Evolutionary conservation across 1,284 basidiomycete species (phyloP), one percentile per base, ranked within the genome.

Genomic region (Naganishia sp.): DNA sequence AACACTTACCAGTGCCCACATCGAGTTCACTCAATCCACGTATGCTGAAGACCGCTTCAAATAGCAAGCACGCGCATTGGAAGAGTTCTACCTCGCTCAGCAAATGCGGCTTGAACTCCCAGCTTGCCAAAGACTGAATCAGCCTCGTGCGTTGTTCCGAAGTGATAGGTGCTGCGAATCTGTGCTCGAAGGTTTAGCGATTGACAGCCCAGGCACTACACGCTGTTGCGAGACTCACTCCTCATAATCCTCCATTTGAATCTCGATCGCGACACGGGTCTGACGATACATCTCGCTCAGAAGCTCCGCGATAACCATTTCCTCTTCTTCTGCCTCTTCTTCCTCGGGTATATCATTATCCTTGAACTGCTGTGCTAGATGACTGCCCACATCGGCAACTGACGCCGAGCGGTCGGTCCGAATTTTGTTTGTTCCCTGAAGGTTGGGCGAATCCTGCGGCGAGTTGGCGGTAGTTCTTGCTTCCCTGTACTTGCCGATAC

Each of bases 51-150:
- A 80, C 70, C 23, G 76, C 77, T 69, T 83, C 82, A 60, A 83
- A 95, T 21, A 96, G 80, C 68, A 95, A 82, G 68, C 89, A 84
- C 0, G 90, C 87, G 72, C 89, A 91, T 28, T 86, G 84, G n/a
- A 90, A 81, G 16, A 92, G 83, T 75, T 95, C 90, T 63, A 89
- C 87, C 63, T 90, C 86, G 6, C 85, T 83, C 36, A 94, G 84
- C 56, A 84, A 84, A 76, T 91, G 88, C 2, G 93, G 92, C 72
- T 93, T 88, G 76, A 95, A 96, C 70, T 89, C 82, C 93, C 93
- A 95, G 10, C 82, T 83, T 69, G 88, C 86, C 10, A 95, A 82
- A 0, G 83, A 81, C 23, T 81, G 75, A 69, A 95, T 88, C 79
- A 76, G 79, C 74, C 78, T 78, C 75, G 49, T 75, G 70, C 72